A percentile compares a stretch with the other conserved stretches of the same genome.
These are phyloP conservation scores for Cryphonectria nitschkei DNA, from an alignment of 2,329 filamentous ascomycete species.

Conservation along the genomic window DNA sequence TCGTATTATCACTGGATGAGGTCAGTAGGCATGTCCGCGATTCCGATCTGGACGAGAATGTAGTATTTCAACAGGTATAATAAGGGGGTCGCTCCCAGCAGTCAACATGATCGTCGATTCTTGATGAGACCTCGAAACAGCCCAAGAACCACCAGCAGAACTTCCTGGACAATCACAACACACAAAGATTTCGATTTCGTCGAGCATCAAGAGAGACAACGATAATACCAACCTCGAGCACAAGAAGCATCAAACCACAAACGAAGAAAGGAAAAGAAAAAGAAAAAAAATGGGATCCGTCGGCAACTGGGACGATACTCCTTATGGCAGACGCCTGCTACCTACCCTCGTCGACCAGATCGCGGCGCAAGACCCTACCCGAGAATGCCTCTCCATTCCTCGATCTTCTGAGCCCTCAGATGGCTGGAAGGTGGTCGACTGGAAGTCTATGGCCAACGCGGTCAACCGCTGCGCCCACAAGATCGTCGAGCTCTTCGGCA, in stretches of 20 bases:
- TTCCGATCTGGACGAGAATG: not conserved
- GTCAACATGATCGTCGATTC: not conserved
- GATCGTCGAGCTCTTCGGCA: slow-evolving; percentile 25
- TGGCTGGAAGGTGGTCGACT: slow-evolving; percentile 26
- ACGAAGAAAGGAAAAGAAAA: not conserved
- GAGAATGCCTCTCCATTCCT: slow-evolving; percentile 28
- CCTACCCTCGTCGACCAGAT: slow-evolving; percentile 27
- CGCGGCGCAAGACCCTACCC: slow-evolving; percentile 21
- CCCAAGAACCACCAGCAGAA: not conserved
- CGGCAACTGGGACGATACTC: slow-evolving; percentile 14
- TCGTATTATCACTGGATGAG: not conserved
- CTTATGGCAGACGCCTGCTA: slow-evolving; percentile 26
- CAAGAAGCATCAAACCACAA: not conserved
- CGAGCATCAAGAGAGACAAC: not conserved
- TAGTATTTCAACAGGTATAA: not conserved
- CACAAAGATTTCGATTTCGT: not conserved
- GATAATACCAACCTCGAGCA: not conserved
- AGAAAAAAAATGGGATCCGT: slow-evolving; percentile 21
- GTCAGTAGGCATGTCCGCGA: not conserved
- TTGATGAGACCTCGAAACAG: not conserved
- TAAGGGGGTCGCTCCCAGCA: not conserved
- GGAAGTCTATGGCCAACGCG: slow-evolving; percentile 26
- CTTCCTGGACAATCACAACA: not conserved
- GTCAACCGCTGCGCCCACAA: slow-evolving; percentile 26
- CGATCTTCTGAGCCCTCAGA: slow-evolving; percentile 20